Evolutionary conservation across 805 yeast genomes (phyloP).

Genomic region (Cephaloascus fragrans): DNA sequence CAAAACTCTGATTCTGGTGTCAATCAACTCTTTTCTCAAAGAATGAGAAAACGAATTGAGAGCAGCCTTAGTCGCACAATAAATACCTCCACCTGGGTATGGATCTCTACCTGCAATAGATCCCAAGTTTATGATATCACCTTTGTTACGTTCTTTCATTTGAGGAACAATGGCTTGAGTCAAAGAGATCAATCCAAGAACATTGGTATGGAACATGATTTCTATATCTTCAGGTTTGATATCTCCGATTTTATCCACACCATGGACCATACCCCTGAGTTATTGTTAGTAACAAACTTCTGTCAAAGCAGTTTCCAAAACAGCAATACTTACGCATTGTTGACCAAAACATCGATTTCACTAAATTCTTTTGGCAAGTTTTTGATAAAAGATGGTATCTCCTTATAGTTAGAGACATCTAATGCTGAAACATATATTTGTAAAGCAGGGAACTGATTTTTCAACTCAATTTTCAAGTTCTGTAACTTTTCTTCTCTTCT

Average conservation of each 20-base stretch:
- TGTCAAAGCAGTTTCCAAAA: neutral
- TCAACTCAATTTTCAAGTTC: slow-evolving; percentile 36
- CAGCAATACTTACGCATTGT: slow-evolving; percentile 39
- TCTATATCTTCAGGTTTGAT: slow-evolving; percentile 55
- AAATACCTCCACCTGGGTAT: slow-evolving; percentile 71
- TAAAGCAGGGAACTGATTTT: slow-evolving; percentile 35
- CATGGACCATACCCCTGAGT: slow-evolving; percentile 47
- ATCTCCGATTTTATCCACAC: slow-evolving; percentile 66
- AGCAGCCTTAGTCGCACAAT: slow-evolving; percentile 70
- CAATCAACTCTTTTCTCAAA: slow-evolving; percentile 65
- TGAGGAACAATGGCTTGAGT: slow-evolving; percentile 73
- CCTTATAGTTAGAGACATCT: slow-evolving; percentile 29
- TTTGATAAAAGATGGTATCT: slow-evolving; percentile 38
- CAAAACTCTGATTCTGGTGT: slow-evolving; percentile 60
- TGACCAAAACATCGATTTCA: slow-evolving; percentile 56
- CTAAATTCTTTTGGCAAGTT: slow-evolving; percentile 49
- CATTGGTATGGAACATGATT: slow-evolving; percentile 80
- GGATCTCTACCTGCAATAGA: slow-evolving; percentile 76
- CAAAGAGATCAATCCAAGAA: slow-evolving; percentile 71
- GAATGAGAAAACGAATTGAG: slow-evolving; percentile 63
- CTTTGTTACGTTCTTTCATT: slow-evolving; percentile 59
- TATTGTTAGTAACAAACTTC: neutral
- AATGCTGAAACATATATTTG: slow-evolving; percentile 49
- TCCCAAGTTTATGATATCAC: slow-evolving; percentile 68
- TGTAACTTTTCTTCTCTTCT: slow-evolving; percentile 60